Percentiles rank a stretch among this genome's conserved stretches.
These are phyloP conservation scores for Candida mesenterica DNA, from an alignment of 1,139 yeast species.

Conservation along the genomic window DNA sequence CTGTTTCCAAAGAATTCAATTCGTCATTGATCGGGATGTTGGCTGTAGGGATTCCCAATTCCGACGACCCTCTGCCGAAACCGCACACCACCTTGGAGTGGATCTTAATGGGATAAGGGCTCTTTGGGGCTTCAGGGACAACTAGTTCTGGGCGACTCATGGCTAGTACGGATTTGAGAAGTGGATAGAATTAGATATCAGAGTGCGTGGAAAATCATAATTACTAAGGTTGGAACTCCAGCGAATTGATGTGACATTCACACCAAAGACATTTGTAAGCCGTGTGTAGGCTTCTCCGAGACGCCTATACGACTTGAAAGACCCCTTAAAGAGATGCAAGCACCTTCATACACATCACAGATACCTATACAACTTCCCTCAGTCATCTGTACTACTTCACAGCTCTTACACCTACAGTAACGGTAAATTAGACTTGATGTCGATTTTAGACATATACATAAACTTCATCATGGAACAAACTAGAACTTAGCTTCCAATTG, in stretches of 20 bases:
- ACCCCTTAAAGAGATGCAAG: too few species aligned
- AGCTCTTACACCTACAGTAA: too few species aligned
- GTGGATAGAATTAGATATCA: neutral
- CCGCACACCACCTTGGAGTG: constrained; percentile 71
- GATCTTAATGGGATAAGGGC: constrained; percentile 68
- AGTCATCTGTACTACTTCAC: too few species aligned
- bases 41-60: constrained; percentile 94
- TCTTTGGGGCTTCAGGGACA: constrained; percentile 46
- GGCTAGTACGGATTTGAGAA: neutral
- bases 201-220: too few species aligned
- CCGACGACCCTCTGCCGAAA: constrained; percentile 93
- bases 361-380: too few species aligned
- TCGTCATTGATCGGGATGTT: constrained; percentile 68
- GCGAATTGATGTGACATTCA: too few species aligned
- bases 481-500: constrained; percentile 73
- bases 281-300: too few species aligned
- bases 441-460: neutral
- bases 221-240: too few species aligned
- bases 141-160: constrained; percentile 27
- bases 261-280: too few species aligned
- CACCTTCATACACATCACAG: too few species aligned
- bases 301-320: too few species aligned
- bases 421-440: too few species aligned
- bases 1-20: constrained; percentile 57
- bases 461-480: constrained; percentile 18